Percentiles rank a stretch among this genome's conserved stretches.
Conservation (phyloP, 2,329 filamentous ascomycete genomes). For the Colletotrichum graminicola region DNA sequence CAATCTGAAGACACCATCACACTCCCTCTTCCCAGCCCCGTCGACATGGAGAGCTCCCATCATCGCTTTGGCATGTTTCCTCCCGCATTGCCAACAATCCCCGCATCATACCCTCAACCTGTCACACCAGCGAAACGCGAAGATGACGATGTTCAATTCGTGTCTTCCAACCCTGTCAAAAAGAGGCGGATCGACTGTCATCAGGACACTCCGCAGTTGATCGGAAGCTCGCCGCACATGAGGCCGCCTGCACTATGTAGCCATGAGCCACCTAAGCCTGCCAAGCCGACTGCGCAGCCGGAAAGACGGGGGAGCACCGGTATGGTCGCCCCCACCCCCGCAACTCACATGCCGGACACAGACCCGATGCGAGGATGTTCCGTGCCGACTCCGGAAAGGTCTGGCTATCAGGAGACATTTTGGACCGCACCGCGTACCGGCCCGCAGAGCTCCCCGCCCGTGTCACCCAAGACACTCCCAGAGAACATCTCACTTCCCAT, state of each 20-base stretch:
- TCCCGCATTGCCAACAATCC: conserved; percentile 15
- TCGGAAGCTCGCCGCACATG: conserved; percentile 6
- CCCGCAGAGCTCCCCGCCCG: conserved; percentile 48
- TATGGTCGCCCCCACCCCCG: conserved; percentile 47
- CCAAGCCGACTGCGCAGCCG: conserved; percentile 23
- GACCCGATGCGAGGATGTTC: conserved; percentile 51
- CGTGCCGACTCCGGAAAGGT: conserved; percentile 52
- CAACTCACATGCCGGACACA: conserved; percentile 45
- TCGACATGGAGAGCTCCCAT: conserved; percentile 28
- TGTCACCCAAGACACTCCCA: conserved; percentile 52
- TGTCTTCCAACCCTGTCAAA: conserved; percentile 59
- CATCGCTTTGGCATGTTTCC: conserved; percentile 35
- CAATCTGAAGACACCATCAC: conserved; percentile 22
- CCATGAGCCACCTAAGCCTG: conserved; percentile 11
- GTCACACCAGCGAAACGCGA: conserved; percentile 46
- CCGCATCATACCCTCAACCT: conserved; percentile 3
- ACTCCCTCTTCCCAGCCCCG: neutral
- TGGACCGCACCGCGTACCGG: conserved; percentile 41
- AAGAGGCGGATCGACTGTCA: conserved; percentile 45
- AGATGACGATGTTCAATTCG: conserved; percentile 59
- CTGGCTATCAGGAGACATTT: conserved; percentile 46
- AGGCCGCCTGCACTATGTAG: neutral
- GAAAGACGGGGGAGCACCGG: conserved; percentile 50
- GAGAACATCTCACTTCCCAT: conserved; percentile 20
- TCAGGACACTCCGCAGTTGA: conserved; percentile 21